Evolutionary conservation across 345 rosid genomes (phyloP), one percentile per base, ranked within the genome.

Genomic region (Eucalyptus urophylla): DNA sequence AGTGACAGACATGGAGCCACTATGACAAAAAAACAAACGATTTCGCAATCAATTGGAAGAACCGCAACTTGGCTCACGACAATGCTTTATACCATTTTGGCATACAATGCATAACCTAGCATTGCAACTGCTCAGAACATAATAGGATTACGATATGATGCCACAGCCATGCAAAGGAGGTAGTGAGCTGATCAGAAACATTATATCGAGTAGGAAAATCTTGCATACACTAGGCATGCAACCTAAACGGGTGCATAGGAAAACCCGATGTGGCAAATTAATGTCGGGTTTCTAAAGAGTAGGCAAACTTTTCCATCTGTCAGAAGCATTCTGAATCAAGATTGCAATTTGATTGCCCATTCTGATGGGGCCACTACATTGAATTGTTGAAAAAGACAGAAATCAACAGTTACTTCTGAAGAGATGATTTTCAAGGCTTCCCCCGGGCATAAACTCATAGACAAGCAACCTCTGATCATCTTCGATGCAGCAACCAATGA

Each of bases 401-500:
- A 27, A 17, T 58, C 22, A 22, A n/a, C 60, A 93, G 96, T 91
- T 93, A 97, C 99, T 95, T 92, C 98, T 93, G 89, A 98, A 98
- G 83, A 98, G 98, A 93, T 98, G 99, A 90, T 98, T 97, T 95
- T 98, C 99, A 87, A 98, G 94, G 92, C 99, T 97, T 92, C 99
- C 99, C 10, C 98, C 94, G 86, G 98, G 96, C 99, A 97, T 95
- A 88, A 97, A 97, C 92, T 97, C 99, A 50, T 97, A 97, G 45
- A 95, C 99, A 91, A 97, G 97, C 90, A 98, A 95, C 91, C 98
- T 95, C 72, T 96, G 99, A 86, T 98, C 99, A 88, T 97, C 99
- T 93, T 98, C 97, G 17, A 95, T 93, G 92, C 99, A 98, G 94
- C 95, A 97, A 87, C 98, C 99, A 44, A 96, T 90, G 90, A 98